Evolutionary conservation across 2,329 filamentous ascomycete species (phyloP), one percentile per base, ranked within the genome.

Genomic region (Stagonosporopsis chrysanthemi): DNA sequence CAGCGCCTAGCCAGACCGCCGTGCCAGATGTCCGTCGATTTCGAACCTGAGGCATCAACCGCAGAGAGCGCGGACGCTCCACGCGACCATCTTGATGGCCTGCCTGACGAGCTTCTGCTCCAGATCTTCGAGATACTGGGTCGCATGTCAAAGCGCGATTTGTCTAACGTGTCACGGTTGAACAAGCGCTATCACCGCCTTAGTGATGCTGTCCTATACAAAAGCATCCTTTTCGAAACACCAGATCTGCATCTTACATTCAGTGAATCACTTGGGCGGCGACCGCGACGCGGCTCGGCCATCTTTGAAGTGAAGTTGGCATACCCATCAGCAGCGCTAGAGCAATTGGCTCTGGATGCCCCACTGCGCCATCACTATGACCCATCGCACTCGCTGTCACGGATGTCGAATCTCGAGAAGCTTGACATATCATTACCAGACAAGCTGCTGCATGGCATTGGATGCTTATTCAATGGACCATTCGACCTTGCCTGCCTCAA

Each of bases 401-500:
- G 70, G 17, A 73, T 73, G 71, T 72, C 69, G 7, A 73, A 73
- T 49, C 38, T 73, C 33, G 67, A 72, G 47, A 71, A 67, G 38
- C 62, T 73, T n/a, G 71, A 73, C 15, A 72, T 73, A 6, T 64
- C 69, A 2, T 65, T 73, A 9, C 71, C 71, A 7, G 70, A 71
- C 35, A 62, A 64, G 38, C 52, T 73, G 2, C 47, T 72, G 26
- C 68, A 68, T 31, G 71, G 71, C 12, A 72, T 73, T 29, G 71
- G 71, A 4, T 66, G 64, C 15, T 54, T 73, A 14, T 73, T 73
- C 66, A 73, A 73, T 19, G 71, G 71, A 7, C 71, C 71, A 0
- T 73, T 73, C 55, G 71, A 73, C 31, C 63, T 73, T 17, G 64
- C 71, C 15, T 73, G 69, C 38, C 64, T 73, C 23, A 73, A 73